phyloP scores from a whole-genome alignment of 345 rosid species.

The Isatis tinctoria region DNA sequence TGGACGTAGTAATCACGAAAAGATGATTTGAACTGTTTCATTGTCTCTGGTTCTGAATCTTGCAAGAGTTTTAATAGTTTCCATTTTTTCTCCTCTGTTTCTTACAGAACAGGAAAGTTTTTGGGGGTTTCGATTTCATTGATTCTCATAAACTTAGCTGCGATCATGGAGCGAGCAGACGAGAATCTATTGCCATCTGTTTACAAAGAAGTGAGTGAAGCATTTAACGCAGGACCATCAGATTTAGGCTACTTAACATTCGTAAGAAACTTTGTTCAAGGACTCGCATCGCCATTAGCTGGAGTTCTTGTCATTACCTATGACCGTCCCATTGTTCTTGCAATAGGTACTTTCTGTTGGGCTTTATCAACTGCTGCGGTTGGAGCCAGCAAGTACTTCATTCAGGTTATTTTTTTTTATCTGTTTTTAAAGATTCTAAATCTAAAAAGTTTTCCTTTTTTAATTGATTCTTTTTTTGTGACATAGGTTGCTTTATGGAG shows the following conservation, averaged over 20 bases:
- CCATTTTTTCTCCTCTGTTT: neutral
- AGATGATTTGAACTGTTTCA: slow-evolving; percentile 2
- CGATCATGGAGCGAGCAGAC: slow-evolving; percentile 95
- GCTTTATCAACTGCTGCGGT: slow-evolving; percentile 96
- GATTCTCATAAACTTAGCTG: slow-evolving; percentile 83
- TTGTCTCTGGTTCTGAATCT: slow-evolving; percentile 13
- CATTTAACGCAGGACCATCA: slow-evolving; percentile 86
- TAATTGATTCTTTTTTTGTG: neutral
- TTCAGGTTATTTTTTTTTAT: slow-evolving; percentile 41
- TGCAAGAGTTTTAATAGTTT: neutral
- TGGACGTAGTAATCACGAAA: neutral
- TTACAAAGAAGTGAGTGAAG: slow-evolving; percentile 98
- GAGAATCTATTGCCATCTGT: slow-evolving; percentile 94
- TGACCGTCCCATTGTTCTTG: slow-evolving; percentile 88
- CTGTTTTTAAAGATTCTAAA: neutral
- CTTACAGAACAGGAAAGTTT: slow-evolving; percentile 63
- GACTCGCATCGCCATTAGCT: slow-evolving; percentile 80
- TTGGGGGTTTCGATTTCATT: slow-evolving; percentile 84
- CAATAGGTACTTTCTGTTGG: slow-evolving; percentile 90
- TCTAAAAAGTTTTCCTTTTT: neutral
- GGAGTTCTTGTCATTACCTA: slow-evolving; percentile 77
- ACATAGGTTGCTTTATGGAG: slow-evolving; percentile 84
- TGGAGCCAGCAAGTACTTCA: slow-evolving; percentile 66
- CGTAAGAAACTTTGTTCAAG: slow-evolving; percentile 92
- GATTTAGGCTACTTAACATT: slow-evolving; percentile 96